phyloP scores from a whole-genome alignment of 2,329 filamentous ascomycete genomes.

The Microcera coccophila region DNA sequence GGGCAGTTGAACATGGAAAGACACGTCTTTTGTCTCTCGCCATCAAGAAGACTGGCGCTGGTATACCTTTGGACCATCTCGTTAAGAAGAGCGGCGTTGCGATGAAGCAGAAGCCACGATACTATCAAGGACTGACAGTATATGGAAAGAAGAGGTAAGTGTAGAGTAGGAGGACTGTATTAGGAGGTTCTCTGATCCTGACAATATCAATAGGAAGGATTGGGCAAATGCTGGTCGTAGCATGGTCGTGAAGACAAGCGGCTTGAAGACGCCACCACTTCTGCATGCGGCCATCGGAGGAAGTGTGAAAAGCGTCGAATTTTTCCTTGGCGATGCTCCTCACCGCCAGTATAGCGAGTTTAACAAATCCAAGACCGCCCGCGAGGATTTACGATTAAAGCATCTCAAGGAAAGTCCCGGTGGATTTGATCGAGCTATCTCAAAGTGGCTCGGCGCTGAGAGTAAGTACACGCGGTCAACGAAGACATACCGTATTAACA shows the following conservation, averaged over 20 bases:
- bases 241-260: conserved; percentile 37
- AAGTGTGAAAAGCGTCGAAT: conserved; percentile 67
- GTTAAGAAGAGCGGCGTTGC: conserved; percentile 63
- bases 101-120: conserved; percentile 60
- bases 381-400: conserved; percentile 58
- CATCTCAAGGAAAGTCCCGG: conserved; percentile 56
- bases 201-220: conserved; percentile 45
- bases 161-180: not conserved
- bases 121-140: conserved; percentile 74
- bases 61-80: conserved; percentile 64
- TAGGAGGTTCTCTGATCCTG: conserved; percentile 8
- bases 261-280: conserved; percentile 53
- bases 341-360: conserved; percentile 66
- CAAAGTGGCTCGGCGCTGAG: conserved; percentile 58
- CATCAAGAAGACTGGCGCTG: conserved; percentile 63
- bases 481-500: conserved; percentile 17
- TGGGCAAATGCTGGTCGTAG: conserved; percentile 65
- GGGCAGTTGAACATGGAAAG: conserved; percentile 46
- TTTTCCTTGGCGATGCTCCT: conserved; percentile 71
- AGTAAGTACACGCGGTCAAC: conserved; percentile 41
- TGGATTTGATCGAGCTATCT: conserved; percentile 61
- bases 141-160: conserved; percentile 63
- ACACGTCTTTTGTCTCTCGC: conserved; percentile 58
- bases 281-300: conserved; percentile 54
- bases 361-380: conserved; percentile 53